Evolutionary conservation across 169 alveolate genomes (phyloP).

Genomic region (Miamiensis avidus): DNA sequence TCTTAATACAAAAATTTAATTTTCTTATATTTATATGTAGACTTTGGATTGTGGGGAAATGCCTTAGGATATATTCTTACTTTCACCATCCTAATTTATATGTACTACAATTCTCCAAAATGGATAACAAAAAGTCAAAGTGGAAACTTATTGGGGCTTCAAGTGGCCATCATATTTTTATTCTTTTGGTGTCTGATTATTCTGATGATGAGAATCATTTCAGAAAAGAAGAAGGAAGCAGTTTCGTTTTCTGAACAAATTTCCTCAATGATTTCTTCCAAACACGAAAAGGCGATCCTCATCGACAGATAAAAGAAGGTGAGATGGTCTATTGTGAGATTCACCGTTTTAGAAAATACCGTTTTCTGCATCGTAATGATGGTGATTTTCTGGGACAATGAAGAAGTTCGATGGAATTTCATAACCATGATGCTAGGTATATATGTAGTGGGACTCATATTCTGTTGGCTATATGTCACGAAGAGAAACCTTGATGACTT

Average conservation of each 20-base stretch:
- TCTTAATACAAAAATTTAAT: too few species aligned
- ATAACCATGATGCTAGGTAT: conserved; percentile 12
- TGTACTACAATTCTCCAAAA: conserved; percentile 10
- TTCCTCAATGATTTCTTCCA: background rate
- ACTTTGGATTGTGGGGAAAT: conserved; percentile 34
- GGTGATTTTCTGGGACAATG: background rate
- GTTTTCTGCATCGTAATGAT: background rate
- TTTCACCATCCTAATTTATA: conserved; percentile 6
- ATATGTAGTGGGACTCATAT: background rate
- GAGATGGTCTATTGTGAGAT: background rate
- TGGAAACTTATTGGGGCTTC: conserved; percentile 11
- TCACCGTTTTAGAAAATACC: background rate
- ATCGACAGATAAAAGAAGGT: conserved; percentile 18
- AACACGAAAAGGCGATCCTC: conserved; percentile 1
- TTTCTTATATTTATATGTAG: background rate
- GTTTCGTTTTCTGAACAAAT: conserved; percentile 17
- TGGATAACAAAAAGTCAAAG: conserved; percentile 1
- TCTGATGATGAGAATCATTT: conserved; percentile 5
- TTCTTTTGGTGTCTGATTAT: conserved; percentile 8
- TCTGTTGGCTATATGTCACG: background rate
- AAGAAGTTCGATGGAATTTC: background rate
- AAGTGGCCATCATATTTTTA: conserved; percentile 3
- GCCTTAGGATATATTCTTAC: conserved; percentile 25
- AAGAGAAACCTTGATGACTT: conserved; percentile 21
- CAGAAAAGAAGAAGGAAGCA: conserved; percentile 24